phyloP scores from a whole-genome alignment of 176 grass and related monocot species.

The Ampelocalamus luodianensis region DNA sequence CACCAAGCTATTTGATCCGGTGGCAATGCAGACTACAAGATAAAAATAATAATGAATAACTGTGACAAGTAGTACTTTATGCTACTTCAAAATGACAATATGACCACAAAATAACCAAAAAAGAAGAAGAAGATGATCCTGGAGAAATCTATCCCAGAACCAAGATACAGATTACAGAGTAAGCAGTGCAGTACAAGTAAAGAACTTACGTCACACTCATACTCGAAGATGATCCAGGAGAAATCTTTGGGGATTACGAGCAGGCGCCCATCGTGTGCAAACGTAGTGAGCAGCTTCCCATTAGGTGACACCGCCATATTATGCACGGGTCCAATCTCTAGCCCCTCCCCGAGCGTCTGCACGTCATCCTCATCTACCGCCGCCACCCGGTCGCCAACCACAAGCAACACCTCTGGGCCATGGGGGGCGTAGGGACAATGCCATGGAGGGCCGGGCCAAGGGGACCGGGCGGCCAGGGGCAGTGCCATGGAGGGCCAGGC shows the following conservation, averaged over 20 bases:
- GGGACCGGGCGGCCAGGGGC: too few relatives aligned
- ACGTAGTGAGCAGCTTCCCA: slow-evolving; percentile 84
- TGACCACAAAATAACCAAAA: not conserved
- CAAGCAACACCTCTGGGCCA: slow-evolving; percentile 85
- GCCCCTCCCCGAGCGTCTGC: slow-evolving; percentile 67
- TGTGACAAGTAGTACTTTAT: not conserved
- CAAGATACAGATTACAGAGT: not conserved
- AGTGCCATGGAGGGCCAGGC: too few relatives aligned
- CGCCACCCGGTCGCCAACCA: slow-evolving; percentile 74
- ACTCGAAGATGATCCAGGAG: slow-evolving; percentile 89
- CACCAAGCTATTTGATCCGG: slow-evolving; percentile 98
- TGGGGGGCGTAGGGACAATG: too few relatives aligned
- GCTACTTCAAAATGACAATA: not conserved
- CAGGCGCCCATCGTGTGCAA: slow-evolving; percentile 80
- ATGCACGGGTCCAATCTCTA: slow-evolving; percentile 87
- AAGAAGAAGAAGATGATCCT: not conserved
- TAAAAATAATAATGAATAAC: slow-evolving; percentile 13
- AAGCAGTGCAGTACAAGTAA: not conserved
- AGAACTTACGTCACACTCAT: slow-evolving; percentile 83
- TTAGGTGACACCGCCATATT: slow-evolving; percentile 93
- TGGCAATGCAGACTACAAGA: too few relatives aligned
- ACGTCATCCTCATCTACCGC: slow-evolving; percentile 76
- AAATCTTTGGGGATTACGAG: slow-evolving; percentile 89
- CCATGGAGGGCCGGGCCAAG: too few relatives aligned
- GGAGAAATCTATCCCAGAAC: not conserved